These are phyloP conservation scores for Schwanniomyces yamadae DNA, from an alignment of 805 yeast species.

Conservation along the genomic window DNA sequence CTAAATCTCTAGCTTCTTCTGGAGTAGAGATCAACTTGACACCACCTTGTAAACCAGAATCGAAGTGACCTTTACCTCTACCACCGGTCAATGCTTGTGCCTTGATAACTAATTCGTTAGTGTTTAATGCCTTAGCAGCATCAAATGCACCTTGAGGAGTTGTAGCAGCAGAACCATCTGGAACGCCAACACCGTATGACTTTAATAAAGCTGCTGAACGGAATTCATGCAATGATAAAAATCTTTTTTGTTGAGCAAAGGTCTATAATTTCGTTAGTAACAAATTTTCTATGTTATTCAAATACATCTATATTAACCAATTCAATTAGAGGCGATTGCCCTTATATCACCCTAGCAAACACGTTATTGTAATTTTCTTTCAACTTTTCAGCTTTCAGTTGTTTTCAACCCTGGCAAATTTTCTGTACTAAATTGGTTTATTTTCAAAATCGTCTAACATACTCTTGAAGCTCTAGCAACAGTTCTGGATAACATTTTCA, in stretches of 20 bases:
- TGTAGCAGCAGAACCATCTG: slow-evolving; percentile 86
- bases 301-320: too few species aligned
- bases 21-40: slow-evolving; percentile 85
- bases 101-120: slow-evolving; percentile 87
- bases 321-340: too few species aligned
- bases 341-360: too few species aligned
- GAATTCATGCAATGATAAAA: slow-evolving; percentile 90
- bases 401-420: neutral
- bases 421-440: neutral
- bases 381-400: too few species aligned
- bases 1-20: slow-evolving; percentile 81
- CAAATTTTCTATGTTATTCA: too few species aligned
- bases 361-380: too few species aligned
- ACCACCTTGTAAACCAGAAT: slow-evolving; percentile 94
- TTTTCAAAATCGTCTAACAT: slow-evolving; percentile 20
- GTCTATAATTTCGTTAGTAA: slow-evolving; percentile 23
- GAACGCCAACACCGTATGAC: slow-evolving; percentile 84
- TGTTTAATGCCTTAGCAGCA: slow-evolving; percentile 72
- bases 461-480: slow-evolving; percentile 44
- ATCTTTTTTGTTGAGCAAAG: slow-evolving; percentile 50
- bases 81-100: slow-evolving; percentile 99
- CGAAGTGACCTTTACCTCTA: slow-evolving; percentile 98
- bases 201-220: slow-evolving; percentile 88
- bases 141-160: slow-evolving; percentile 86
- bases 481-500: slow-evolving; percentile 41